phyloP scores from a whole-genome alignment of 192 early-diverging fungal species.

The Oehlia diaphana region DNA sequence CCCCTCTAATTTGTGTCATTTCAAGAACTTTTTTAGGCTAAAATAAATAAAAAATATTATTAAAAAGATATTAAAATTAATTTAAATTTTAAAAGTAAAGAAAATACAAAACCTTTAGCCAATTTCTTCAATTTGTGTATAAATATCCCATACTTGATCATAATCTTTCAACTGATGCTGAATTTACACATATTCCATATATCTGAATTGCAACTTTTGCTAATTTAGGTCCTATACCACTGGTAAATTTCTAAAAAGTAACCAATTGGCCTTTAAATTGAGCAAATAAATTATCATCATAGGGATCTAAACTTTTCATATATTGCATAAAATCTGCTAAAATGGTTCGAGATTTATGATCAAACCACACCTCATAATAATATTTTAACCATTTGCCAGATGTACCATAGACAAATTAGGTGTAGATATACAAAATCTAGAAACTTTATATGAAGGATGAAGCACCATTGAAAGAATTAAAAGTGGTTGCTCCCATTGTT shows the following conservation, averaged over 20 bases:
- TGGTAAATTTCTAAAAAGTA: not conserved
- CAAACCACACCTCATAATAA: not conserved
- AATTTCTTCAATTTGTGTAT: not conserved
- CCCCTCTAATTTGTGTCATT: constrained; percentile 3
- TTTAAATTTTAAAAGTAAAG: not conserved
- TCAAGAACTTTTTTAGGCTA: constrained; percentile 12
- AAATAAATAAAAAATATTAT: not conserved
- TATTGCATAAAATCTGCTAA: constrained; percentile 7
- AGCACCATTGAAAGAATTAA: not conserved
- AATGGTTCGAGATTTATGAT: not conserved
- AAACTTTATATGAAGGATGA: constrained; percentile 1
- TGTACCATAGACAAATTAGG: not conserved
- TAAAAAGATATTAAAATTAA: not conserved
- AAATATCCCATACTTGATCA: not conserved
- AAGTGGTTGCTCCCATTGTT: not conserved
- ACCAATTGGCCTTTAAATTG: not conserved
- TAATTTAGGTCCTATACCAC: not conserved
- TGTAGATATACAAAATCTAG: not conserved
- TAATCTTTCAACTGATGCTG: not conserved
- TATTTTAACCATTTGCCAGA: constrained; percentile 3
- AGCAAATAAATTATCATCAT: constrained; percentile 2
- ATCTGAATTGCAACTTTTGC: not conserved
- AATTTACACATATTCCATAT: not conserved
- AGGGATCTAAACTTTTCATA: not conserved
- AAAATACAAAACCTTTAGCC: not conserved